Evolutionary conservation across 345 rosid species (phyloP), one percentile per base, ranked within the genome.

Genomic region (Erucastrum elatum): DNA sequence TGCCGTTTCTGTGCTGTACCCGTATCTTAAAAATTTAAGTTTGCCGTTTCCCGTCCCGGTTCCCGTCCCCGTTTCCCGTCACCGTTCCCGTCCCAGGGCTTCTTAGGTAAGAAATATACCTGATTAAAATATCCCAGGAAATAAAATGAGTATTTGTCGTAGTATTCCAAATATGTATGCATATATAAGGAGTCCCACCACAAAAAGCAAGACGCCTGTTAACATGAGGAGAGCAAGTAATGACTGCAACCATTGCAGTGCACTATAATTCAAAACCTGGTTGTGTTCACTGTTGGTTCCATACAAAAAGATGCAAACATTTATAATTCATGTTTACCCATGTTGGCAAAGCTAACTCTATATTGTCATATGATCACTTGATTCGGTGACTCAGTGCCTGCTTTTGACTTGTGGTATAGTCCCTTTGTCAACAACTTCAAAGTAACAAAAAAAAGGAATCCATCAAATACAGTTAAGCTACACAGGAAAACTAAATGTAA

Each of bases 181-280:
- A 94, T 41, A 94, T 86, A 67, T 94, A 97, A 55, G 97, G 95
- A 55, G 97, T 92, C 67, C 97, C 98, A 33, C 98, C 98, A 17
- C 98, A 97, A 70, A 97, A 94, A 55, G 97, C 97, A 80, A 94
- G 96, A 80, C 92, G 97, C 64, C 97, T 97, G 61, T 92, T 92
- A 71, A 92, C 91, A 88, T 92, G 98, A 6, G 97, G 98, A 71
- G 98, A 94, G 97, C 98, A 94, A 65, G 98, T 95, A 82, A 94
- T 94, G 73, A 97, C 98, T 84, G 92, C 92, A 34, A 94, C 98
- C 59, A 97, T 97, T 21, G 98, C 98, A 6, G 92, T 94, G 95
- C 21, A 21, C 21, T 21, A 21, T 21, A 21, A 21, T 21, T 21
- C 21, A 21, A 21, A 21, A 21, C 21, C 21, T 21, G 21, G 21